Conservation (phyloP, 768 basidiomycete species). For the Gelatoporia subvermispora region DNA sequence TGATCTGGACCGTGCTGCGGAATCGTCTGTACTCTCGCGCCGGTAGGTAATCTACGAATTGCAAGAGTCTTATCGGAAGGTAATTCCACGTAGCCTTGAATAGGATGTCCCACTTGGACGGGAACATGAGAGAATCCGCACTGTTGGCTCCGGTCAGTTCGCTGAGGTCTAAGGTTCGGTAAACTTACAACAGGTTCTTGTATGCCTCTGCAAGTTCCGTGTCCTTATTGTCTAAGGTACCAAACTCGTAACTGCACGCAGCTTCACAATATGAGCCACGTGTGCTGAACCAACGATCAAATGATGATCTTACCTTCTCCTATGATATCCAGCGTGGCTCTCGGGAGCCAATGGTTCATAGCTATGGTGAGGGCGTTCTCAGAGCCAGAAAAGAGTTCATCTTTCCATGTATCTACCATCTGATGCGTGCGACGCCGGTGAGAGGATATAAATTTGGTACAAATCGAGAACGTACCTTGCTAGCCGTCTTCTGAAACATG, state of each 20-base stretch:
- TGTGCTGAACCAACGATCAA: background rate
- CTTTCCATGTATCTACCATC: conserved; percentile 19
- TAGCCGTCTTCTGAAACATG: conserved; percentile 9
- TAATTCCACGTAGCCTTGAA: conserved; percentile 25
- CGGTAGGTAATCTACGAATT: conserved; percentile 24
- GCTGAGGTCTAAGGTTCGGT: too few species aligned
- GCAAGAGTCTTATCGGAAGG: conserved; percentile 22
- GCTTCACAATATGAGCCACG: conserved; percentile 2
- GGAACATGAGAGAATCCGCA: conserved; percentile 21
- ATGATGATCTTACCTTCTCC: conserved; percentile 9
- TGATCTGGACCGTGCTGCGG: conserved; percentile 17
- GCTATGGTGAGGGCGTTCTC: background rate
- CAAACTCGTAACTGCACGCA: conserved; percentile 17
- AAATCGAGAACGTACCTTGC: conserved; percentile 6
- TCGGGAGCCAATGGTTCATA: conserved; percentile 13
- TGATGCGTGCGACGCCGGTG: background rate
- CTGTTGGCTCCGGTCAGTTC: conserved; percentile 3
- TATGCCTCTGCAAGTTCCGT: conserved; percentile 12
- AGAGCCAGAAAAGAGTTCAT: conserved; percentile 1
- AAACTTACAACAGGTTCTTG: conserved; percentile 12
- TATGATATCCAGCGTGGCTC: conserved; percentile 19
- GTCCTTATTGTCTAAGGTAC: conserved; percentile 11
- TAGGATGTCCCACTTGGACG: conserved; percentile 14
- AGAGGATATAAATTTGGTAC: background rate
- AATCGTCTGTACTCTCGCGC: conserved; percentile 24